A percentile compares a stretch with the other conserved stretches of the same genome.
These are phyloP conservation scores for Arthrobotrys megalospora DNA, from an alignment of 2,329 filamentous ascomycete genomes.

Conservation along the genomic window DNA sequence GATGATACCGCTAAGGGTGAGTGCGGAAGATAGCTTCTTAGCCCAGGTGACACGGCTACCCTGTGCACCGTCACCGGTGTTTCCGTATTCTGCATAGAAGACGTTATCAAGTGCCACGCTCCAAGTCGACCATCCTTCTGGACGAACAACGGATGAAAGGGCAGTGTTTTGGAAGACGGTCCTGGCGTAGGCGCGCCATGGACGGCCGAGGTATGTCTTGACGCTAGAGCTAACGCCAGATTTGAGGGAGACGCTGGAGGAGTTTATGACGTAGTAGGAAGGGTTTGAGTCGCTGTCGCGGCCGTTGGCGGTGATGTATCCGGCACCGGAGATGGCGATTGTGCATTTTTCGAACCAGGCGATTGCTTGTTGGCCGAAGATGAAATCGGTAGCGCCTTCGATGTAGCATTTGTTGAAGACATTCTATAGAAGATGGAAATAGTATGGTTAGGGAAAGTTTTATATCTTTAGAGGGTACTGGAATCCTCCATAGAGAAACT, in stretches of 20 bases:
- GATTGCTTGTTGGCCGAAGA: conserved; percentile 72
- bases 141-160: conserved; percentile 74
- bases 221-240: conserved; percentile 65
- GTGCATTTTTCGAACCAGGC: conserved; percentile 72
- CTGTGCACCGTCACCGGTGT: conserved; percentile 73
- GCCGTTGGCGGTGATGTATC: conserved; percentile 71
- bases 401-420: conserved; percentile 74
- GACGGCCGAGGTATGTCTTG: conserved; percentile 72
- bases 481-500: too few species aligned
- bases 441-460: background rate
- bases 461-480: too few species aligned
- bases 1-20: conserved; percentile 48
- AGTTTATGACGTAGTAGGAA: conserved; percentile 74
- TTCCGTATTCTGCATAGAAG: conserved; percentile 74
- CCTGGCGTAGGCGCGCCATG: conserved; percentile 72
- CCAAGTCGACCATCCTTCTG: conserved; percentile 75
- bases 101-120: conserved; percentile 71
- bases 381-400: conserved; percentile 74
- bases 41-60: conserved; percentile 70
- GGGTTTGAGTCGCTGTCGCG: conserved; percentile 67
- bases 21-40: conserved; percentile 38
- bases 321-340: conserved; percentile 70
- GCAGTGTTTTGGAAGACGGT: conserved; percentile 72
- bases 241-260: conserved; percentile 70
- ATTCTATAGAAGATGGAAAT: conserved; percentile 66